phyloP scores from a whole-genome alignment of 2,329 filamentous ascomycete species.

The Incumbomyces delicatus region DNA sequence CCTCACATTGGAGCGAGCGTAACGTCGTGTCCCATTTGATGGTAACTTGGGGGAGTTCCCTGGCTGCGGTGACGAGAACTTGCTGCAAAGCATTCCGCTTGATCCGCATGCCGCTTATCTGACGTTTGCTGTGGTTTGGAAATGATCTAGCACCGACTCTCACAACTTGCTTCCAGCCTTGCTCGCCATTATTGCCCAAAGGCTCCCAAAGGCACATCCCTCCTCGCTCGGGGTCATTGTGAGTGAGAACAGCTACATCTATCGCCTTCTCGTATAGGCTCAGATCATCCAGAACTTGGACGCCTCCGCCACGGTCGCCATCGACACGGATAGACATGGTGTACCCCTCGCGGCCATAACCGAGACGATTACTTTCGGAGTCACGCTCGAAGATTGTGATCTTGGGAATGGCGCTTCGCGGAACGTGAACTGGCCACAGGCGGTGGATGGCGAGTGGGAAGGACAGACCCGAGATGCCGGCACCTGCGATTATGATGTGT shows the following conservation, averaged over 20 bases:
- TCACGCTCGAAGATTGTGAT: slow-evolving; percentile 38
- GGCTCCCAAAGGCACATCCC: slow-evolving; percentile 17
- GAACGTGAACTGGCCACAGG: slow-evolving; percentile 24
- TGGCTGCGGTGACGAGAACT: slow-evolving; percentile 11
- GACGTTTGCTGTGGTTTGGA: not conserved
- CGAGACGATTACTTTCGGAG: slow-evolving; percentile 20
- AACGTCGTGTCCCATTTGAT: slow-evolving; percentile 14
- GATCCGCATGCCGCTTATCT: slow-evolving; percentile 13
- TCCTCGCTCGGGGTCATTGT: slow-evolving; percentile 3
- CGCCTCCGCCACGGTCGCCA: slow-evolving; percentile 14
- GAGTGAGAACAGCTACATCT: slow-evolving; percentile 13
- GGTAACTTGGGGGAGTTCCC: slow-evolving; percentile 19
- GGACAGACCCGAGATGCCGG: slow-evolving; percentile 35
- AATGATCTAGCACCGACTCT: slow-evolving; percentile 1
- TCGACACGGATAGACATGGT: slow-evolving; percentile 23
- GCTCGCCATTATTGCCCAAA: not conserved
- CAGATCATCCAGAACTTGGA: slow-evolving; percentile 22
- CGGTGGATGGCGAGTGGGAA: slow-evolving; percentile 34
- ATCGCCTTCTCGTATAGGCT: slow-evolving; percentile 18
- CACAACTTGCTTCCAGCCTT: slow-evolving; percentile 5
- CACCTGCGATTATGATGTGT: slow-evolving; percentile 36
- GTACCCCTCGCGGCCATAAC: slow-evolving; percentile 20
- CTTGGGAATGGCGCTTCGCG: slow-evolving; percentile 21
- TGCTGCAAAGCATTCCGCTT: slow-evolving; percentile 14
- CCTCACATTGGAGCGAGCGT: not conserved